Base-by-base conservation (phyloP, 2,329 filamentous ascomycete species). In the Fusarium sp. region DNA sequence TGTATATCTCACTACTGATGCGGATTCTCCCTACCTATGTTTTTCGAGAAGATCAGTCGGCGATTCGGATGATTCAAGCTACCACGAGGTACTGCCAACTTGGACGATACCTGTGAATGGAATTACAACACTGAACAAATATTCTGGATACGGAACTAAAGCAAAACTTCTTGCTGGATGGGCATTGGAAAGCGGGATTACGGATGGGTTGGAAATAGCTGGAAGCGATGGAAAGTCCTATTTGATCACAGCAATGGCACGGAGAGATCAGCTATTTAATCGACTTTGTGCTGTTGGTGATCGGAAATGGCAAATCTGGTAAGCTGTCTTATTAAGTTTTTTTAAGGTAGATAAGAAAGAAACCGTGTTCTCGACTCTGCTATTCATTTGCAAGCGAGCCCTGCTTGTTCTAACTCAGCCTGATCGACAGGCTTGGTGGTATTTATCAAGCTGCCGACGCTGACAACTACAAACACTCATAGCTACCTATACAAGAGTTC, bases 91-190 rank as follows among this genome's bases (percentile, higher is more conserved):
- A 7, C 87, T 90, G 28, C 90, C 92, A 0, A 79, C 88, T 1
- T 96, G 92, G 88, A 90, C 87, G 10, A 85, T 95, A 4, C 88
- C 92, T 0, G 86, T 95, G 5, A 85, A 86, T 0, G 91, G 94
- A 26, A 92, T 96, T 38, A 84, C 63, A 13, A 93, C 94, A 78
- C 78, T 96, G 60, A 92, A 91, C 81, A 96, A 96, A 81, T 84
- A 94, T 2, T 93, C 93, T 35, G 93, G 93, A 0, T 86, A 94
- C 47, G 93, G 93, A 0, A 94, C 93, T 91, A 96, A 95, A 81
- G 89, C 90, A 0, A 95, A 94, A 82, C 81, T 95, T 56, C 87
- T 95, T 5, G 91, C 95, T 3, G 93, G 93, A 0, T 93, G 93
- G 92, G 90, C 92, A 1, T 86, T 93, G 74, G 88, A 90, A 5